Evolutionary conservation across 1,284 basidiomycete species (phyloP).

Genomic region (Sporisorium exsertum): DNA sequence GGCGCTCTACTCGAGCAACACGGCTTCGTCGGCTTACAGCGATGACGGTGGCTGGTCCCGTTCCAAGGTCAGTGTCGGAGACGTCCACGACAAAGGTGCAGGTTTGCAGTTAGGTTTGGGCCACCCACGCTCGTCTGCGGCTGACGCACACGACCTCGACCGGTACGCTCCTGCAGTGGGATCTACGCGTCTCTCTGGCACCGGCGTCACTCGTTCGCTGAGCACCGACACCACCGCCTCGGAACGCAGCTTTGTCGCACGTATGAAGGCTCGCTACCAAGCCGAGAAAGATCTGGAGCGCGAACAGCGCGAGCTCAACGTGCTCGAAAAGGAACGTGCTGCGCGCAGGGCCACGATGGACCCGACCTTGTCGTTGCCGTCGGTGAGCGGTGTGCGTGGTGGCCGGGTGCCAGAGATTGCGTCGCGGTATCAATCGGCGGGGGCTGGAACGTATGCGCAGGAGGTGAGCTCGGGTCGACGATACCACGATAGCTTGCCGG

Average conservation of each 20-base stretch:
- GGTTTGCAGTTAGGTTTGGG: slow-evolving; percentile 33
- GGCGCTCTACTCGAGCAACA: slow-evolving; percentile 16
- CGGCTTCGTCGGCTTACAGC: slow-evolving; percentile 16
- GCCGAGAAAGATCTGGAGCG: slow-evolving; percentile 56
- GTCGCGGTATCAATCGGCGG: slow-evolving; percentile 35
- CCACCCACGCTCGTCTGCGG: slow-evolving; percentile 20
- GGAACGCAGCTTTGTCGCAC: slow-evolving; percentile 64
- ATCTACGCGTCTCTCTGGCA: slow-evolving; percentile 44
- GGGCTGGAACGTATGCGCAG: slow-evolving; percentile 15
- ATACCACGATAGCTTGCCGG: slow-evolving; percentile 43
- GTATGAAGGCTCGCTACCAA: slow-evolving; percentile 66
- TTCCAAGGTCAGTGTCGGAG: slow-evolving; percentile 23
- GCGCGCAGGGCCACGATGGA: slow-evolving; percentile 44
- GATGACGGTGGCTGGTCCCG: slow-evolving; percentile 18
- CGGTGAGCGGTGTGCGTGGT: slow-evolving; percentile 19
- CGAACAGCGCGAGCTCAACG: slow-evolving; percentile 44
- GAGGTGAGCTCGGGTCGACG: slow-evolving; percentile 16
- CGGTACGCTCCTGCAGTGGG: slow-evolving; percentile 56
- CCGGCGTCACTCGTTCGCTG: slow-evolving; percentile 53
- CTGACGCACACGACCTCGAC: slow-evolving; percentile 35
- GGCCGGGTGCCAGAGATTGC: slow-evolving; percentile 57
- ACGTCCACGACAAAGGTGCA: slow-evolving; percentile 10
- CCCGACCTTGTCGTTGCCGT: slow-evolving; percentile 22
- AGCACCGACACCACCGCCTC: slow-evolving; percentile 61
- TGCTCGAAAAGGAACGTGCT: slow-evolving; percentile 42